phyloP scores from a whole-genome alignment of 164 flowering plant genomes.

The Paratinospora sagittata region DNA sequence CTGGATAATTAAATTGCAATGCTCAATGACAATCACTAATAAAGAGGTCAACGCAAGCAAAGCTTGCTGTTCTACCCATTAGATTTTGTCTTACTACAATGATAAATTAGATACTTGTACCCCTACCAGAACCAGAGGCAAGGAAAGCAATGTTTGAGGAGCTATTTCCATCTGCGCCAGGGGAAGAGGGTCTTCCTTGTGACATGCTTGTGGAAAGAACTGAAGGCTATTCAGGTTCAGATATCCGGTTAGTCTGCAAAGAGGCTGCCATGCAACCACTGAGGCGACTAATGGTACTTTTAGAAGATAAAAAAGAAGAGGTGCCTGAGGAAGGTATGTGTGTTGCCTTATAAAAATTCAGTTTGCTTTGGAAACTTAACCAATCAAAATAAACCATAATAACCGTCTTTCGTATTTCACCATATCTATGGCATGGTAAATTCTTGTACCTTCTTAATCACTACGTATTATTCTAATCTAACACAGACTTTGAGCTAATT shows the following conservation, averaged over 20 bases:
- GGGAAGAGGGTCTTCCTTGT: slow-evolving; percentile 56
- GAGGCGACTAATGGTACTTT: slow-evolving; percentile 62
- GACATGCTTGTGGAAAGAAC: slow-evolving; percentile 72
- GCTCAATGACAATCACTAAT: background rate
- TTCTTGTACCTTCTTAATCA: too few species aligned
- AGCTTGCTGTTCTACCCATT: background rate
- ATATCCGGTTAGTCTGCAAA: slow-evolving; percentile 86
- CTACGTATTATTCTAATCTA: too few species aligned
- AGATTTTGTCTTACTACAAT: slow-evolving; percentile 24
- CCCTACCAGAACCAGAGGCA: slow-evolving; percentile 98
- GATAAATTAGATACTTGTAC: slow-evolving; percentile 76
- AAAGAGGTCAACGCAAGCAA: slow-evolving; percentile 3
- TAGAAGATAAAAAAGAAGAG: slow-evolving; percentile 57
- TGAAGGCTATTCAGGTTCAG: slow-evolving; percentile 96
- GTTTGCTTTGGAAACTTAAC: background rate
- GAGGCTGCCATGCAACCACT: slow-evolving; percentile 99
- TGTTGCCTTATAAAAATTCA: background rate
- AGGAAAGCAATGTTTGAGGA: slow-evolving; percentile 94
- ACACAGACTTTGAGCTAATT: background rate
- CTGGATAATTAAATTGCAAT: background rate
- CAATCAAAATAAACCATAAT: background rate
- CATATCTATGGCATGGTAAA: too few species aligned
- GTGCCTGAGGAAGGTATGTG: slow-evolving; percentile 80
- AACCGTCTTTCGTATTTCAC: background rate
- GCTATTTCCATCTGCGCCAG: slow-evolving; percentile 49